A percentile compares a stretch with the other conserved stretches of the same genome.
Evolutionary conservation across 805 yeast genomes (phyloP).

Genomic region (Candida silvicultrix): DNA sequence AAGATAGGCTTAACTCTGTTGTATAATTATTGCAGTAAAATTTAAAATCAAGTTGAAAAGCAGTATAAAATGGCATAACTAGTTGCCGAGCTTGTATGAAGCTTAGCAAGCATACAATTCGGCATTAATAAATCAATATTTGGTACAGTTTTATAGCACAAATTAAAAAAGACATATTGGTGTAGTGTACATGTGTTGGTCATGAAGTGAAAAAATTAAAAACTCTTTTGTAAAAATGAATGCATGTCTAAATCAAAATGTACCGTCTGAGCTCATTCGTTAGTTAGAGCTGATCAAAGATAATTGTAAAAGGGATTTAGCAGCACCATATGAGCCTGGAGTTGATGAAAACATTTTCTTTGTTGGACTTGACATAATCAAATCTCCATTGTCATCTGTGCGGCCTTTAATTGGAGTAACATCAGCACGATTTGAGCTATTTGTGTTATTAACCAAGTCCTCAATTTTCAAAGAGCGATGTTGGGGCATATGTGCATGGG

Average conservation of each 20-base stretch:
- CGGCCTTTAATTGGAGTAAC: constrained; percentile 20
- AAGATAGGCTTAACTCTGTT: background rate
- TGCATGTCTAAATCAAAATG: too few species aligned
- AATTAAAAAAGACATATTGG: background rate
- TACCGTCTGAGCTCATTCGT: too few species aligned
- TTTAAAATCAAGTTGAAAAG: background rate
- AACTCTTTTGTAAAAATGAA: background rate
- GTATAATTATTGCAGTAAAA: background rate
- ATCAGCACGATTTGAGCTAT: constrained; percentile 10
- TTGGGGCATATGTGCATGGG: background rate
- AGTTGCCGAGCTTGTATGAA: background rate
- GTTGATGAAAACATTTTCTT: constrained; percentile 29
- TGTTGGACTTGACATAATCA: constrained; percentile 31
- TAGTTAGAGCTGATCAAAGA: constrained; percentile 26
- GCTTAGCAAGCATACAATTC: too few species aligned
- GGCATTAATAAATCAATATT: too few species aligned
- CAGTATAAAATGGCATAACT: background rate
- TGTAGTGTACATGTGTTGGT: background rate
- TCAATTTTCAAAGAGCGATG: constrained; percentile 11
- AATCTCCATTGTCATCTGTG: constrained; percentile 15
- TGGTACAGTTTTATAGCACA: background rate
- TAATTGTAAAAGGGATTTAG: constrained; percentile 35
- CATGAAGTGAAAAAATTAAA: background rate
- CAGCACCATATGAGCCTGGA: constrained; percentile 43
- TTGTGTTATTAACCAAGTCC: constrained; percentile 8